Conservation (phyloP, 2,329 filamentous ascomycete genomes). For the Fusarium luffae region DNA sequence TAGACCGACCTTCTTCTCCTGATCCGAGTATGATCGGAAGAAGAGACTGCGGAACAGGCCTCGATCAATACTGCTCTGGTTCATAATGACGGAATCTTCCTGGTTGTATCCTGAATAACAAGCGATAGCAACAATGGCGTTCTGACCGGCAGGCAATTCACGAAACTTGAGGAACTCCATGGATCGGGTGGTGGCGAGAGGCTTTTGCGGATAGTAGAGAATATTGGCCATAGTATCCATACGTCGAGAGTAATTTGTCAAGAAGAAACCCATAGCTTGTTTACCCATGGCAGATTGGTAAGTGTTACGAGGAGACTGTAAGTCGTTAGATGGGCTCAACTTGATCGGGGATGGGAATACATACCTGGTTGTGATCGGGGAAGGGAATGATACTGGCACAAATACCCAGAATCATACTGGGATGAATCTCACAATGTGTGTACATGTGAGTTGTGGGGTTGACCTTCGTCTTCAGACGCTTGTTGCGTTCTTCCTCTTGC, state of each 20-base stretch:
- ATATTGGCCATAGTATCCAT: conserved; percentile 99
- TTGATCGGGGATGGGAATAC: conserved; percentile 44
- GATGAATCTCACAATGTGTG: conserved; percentile 99
- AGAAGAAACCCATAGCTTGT: conserved; percentile 98
- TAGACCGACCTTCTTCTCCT: conserved; percentile 95
- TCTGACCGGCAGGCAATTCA: conserved; percentile 95
- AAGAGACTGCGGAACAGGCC: conserved; percentile 97
- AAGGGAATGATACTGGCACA: conserved; percentile 99
- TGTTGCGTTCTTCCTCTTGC: conserved; percentile 74
- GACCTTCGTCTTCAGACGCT: conserved; percentile 86
- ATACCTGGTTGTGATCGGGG: conserved; percentile 94
- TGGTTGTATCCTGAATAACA: conserved; percentile 99
- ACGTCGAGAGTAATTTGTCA: conserved; percentile 95
- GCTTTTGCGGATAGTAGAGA: conserved; percentile 98
- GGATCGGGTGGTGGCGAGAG: conserved; percentile 91
- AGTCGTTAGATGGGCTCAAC: conserved; percentile 5
- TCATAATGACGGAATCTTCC: conserved; percentile 99
- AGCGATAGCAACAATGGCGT: conserved; percentile 96
- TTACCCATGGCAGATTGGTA: conserved; percentile 99
- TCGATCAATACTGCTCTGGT: conserved; percentile 98
- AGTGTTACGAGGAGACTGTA: conserved; percentile 93
- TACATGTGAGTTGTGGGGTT: conserved; percentile 91
- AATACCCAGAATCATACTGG: conserved; percentile 98
- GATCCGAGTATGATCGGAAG: conserved; percentile 97
- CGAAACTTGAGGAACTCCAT: conserved; percentile 99